A percentile compares a stretch with the other conserved stretches of the same genome.
phyloP scores from a whole-genome alignment of 2,329 filamentous ascomycete species.

The Colletotrichum eleusines region DNA sequence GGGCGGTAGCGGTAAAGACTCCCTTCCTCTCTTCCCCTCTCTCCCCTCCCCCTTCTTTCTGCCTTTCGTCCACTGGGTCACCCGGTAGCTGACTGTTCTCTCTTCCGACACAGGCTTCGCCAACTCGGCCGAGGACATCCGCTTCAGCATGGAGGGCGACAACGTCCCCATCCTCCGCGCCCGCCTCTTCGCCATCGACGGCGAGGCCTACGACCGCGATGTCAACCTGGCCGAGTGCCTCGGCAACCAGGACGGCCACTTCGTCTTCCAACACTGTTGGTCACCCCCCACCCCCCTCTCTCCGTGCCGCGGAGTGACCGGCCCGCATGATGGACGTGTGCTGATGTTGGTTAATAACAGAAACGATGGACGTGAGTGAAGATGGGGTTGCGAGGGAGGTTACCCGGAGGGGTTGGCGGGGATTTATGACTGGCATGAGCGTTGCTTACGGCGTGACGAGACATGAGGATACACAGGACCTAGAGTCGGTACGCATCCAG shows the following conservation, averaged over 20 bases:
- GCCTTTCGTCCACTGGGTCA: background rate
- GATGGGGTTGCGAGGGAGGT: background rate
- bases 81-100: background rate
- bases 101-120: slow-evolving; percentile 55
- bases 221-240: slow-evolving; percentile 69
- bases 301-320: background rate
- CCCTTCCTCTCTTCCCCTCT: background rate
- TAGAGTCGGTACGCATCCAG: slow-evolving; percentile 20
- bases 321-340: background rate
- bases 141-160: slow-evolving; percentile 64
- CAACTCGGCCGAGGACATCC: slow-evolving; percentile 59
- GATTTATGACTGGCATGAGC: slow-evolving; percentile 8
- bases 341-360: background rate
- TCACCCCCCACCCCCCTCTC: background rate
- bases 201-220: slow-evolving; percentile 56
- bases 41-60: background rate
- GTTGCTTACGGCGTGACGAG: slow-evolving; percentile 18
- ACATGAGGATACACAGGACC: slow-evolving; percentile 12
- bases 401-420: background rate
- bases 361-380: background rate
- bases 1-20: slow-evolving; percentile 51
- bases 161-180: slow-evolving; percentile 67
- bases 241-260: slow-evolving; percentile 62
- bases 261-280: slow-evolving; percentile 50
- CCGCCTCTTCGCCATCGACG: slow-evolving; percentile 55